Evolutionary conservation across 768 basidiomycete genomes (phyloP).

Genomic region (Pholiota molesta): DNA sequence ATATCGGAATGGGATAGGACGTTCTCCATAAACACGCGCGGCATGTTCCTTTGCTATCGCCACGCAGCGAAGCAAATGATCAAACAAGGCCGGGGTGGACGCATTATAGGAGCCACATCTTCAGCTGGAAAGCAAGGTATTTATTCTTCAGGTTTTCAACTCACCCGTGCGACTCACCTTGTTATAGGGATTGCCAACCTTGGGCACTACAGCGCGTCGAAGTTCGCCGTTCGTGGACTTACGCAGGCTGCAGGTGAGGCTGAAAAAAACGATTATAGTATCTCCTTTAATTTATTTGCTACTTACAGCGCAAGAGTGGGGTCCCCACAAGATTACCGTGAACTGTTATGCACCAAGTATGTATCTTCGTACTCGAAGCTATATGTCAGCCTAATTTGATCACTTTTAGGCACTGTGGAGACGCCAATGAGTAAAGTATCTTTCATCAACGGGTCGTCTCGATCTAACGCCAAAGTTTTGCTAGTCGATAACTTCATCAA

Average conservation of each 20-base stretch:
- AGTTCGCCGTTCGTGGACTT: conserved; percentile 43
- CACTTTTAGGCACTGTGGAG: conserved; percentile 17
- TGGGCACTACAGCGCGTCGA: conserved; percentile 34
- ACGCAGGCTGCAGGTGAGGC: conserved; percentile 40
- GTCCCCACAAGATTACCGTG: conserved; percentile 32
- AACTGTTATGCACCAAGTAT: conserved; percentile 38
- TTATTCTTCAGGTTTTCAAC: not conserved
- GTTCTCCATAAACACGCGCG: conserved; percentile 57
- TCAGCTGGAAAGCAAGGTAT: conserved; percentile 32
- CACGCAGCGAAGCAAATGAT: conserved; percentile 65
- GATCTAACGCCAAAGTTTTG: not conserved
- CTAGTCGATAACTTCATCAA: conserved; percentile 4
- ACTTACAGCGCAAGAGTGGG: conserved; percentile 19
- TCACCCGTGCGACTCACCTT: too few species aligned
- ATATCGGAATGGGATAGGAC: conserved; percentile 35
- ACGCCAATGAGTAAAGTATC: conserved; percentile 25
- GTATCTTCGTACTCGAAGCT: not conserved
- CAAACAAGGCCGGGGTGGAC: conserved; percentile 54
- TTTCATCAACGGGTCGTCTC: not conserved
- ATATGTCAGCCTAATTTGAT: not conserved
- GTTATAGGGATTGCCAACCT: conserved; percentile 2
- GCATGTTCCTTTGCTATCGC: conserved; percentile 64
- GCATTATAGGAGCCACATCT: conserved; percentile 50
- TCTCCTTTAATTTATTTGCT: too few species aligned
- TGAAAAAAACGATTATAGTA: not conserved